Percentiles rank a stretch among this genome's conserved stretches.
Conservation (phyloP, 352 stramenopile species). For the Phytopythium ostracodes region DNA sequence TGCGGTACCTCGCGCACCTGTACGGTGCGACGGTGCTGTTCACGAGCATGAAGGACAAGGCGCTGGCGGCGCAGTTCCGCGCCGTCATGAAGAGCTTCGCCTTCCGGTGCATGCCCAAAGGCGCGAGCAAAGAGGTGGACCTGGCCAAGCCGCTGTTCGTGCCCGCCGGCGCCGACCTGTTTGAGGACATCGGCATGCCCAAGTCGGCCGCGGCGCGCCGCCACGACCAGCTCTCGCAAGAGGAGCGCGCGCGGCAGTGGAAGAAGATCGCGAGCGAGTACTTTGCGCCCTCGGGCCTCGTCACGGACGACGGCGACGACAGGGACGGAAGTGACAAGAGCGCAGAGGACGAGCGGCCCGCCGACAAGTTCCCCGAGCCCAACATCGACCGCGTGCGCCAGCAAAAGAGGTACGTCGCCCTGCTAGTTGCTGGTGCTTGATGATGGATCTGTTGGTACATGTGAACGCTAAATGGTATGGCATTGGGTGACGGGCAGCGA, state of each 20-base stretch:
- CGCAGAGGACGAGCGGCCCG: slow-evolving; percentile 12
- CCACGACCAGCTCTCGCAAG: slow-evolving; percentile 41
- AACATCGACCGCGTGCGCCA: slow-evolving; percentile 67
- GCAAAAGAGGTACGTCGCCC: slow-evolving; percentile 44
- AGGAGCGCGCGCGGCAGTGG: slow-evolving; percentile 68
- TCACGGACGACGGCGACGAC: slow-evolving; percentile 25
- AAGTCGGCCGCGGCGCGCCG: slow-evolving; percentile 39
- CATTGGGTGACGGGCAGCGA: slow-evolving; percentile 24
- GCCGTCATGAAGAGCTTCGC: slow-evolving; percentile 57
- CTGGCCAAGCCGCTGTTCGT: slow-evolving; percentile 66
- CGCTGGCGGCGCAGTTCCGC: slow-evolving; percentile 62
- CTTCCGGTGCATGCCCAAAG: slow-evolving; percentile 43
- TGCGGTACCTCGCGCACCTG: slow-evolving; percentile 83
- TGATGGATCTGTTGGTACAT: slow-evolving; percentile 2
- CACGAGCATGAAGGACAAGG: slow-evolving; percentile 87
- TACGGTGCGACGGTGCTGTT: slow-evolving; percentile 87
- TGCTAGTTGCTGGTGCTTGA: neutral
- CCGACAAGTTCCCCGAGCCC: slow-evolving; percentile 51
- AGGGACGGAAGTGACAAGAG: slow-evolving; percentile 18
- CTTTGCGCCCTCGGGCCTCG: slow-evolving; percentile 41
- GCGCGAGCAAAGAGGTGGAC: slow-evolving; percentile 63
- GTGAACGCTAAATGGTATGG: neutral
- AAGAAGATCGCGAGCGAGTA: slow-evolving; percentile 63
- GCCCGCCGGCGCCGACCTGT: slow-evolving; percentile 59
- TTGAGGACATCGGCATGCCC: slow-evolving; percentile 71